Conservation (phyloP, 2,329 filamentous ascomycete species). For the Aspergillus luchuensis region DNA sequence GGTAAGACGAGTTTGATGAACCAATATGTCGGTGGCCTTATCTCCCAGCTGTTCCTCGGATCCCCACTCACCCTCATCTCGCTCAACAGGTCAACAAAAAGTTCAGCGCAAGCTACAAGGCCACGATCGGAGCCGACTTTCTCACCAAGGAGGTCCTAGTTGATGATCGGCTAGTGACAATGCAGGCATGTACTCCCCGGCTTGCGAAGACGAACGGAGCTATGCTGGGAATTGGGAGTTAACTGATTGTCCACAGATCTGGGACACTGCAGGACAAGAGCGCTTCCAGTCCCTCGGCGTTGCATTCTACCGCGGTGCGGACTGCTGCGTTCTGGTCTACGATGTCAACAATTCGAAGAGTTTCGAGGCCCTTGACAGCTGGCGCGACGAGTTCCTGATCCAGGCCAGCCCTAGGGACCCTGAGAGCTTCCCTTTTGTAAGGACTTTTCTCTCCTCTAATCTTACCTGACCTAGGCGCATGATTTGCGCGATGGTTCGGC, state of each 20-base stretch:
- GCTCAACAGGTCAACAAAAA: conserved; percentile 92
- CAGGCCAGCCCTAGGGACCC: conserved; percentile 95
- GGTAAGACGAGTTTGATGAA: conserved; percentile 99
- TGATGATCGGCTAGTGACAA: conserved; percentile 94
- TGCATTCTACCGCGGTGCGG: conserved; percentile 94
- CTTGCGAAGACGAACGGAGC: not conserved
- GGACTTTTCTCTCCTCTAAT: conserved; percentile 31
- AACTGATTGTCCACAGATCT: conserved; percentile 63
- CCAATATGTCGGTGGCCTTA: conserved; percentile 82
- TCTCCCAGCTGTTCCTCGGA: not conserved
- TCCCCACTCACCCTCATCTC: conserved; percentile 19
- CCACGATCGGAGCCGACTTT: conserved; percentile 98
- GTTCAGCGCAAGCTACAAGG: conserved; percentile 99
- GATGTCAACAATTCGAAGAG: conserved; percentile 99
- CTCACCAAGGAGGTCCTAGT: conserved; percentile 97
- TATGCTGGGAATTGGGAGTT: not conserved
- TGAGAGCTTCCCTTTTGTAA: conserved; percentile 95
- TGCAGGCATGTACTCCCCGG: conserved; percentile 69
- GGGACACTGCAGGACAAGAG: conserved; percentile 97
- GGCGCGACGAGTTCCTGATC: conserved; percentile 97
- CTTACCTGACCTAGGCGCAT: not conserved
- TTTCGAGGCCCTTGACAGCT: conserved; percentile 97
- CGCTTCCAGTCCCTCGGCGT: conserved; percentile 96
- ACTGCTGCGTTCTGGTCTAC: conserved; percentile 97
- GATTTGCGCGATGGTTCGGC: not conserved